Evolutionary conservation across 2,329 filamentous ascomycete genomes (phyloP), one percentile per base, ranked within the genome.

Genomic region (Alternaria ethzedia): DNA sequence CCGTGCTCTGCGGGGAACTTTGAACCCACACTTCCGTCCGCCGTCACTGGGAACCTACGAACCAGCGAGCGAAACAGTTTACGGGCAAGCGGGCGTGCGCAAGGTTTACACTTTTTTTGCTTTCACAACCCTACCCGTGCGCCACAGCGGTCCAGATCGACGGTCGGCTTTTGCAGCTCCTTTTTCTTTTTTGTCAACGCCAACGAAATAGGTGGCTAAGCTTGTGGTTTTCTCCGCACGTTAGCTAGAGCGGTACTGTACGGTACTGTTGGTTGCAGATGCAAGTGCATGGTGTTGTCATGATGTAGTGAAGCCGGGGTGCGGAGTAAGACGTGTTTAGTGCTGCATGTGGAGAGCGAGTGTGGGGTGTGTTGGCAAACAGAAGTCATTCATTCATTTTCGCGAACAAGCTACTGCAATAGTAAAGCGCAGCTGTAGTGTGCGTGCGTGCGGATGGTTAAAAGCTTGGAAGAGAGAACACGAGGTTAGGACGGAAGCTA

Each of bases 401-500:
- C 25, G 23, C 52, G 43, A 36, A 54, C 23, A 52, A 45, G n/a
- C 32, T 32, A 52, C 20, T 52, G 49, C 30, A 52, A 36, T 41
- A 41, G 36, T 17, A 41, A 41, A 41, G 36, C 36, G 15, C 36
- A 41, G 36, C 36, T 41, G 36, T 41, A 41, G 36, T 41, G n/a
- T 41, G 32, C n/a, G 30, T 36, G 30, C 30, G 49, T 51, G 49
- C 49, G 28, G 28, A 52, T 21, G 41, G 32, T 28, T 23, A 52
- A 36, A 52, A 15, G 36, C 36, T 41, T 41, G 36, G 36, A 17
- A 41, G 36, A 41, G 30, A 36, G 36, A 41, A 41, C 36, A 41
- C 36, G 54, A 55, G 43, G 36, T 57, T 36, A 54, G 52, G 55
- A 56, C 32, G 58, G 65, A 55, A 63, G 61, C 66, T 69, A 69